Evolutionary conservation across 129 eudicot genomes (phyloP), one percentile per base, ranked within the genome.

Genomic region (Pulicaria dysenterica): DNA sequence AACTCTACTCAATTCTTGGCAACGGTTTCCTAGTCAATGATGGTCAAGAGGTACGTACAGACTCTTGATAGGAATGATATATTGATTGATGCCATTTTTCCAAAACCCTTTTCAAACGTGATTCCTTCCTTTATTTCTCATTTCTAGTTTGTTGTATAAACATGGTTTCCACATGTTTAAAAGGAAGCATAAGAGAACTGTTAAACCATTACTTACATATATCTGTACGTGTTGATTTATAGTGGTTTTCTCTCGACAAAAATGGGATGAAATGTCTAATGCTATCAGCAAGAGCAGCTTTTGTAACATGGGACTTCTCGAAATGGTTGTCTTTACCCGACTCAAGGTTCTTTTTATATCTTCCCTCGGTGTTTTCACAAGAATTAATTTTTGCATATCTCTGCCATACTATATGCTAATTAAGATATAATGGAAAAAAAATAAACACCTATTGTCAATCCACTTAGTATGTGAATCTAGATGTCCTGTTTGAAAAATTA

Each of bases 241-340:
- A 58, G 63, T 57, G 63, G 63, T 34, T 57, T 10, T 31, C 15
- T 31, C 42, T 31, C 34, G 63, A 34, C 42, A 17, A 58, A 11
- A 58, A 58, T 58, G 63, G 63, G 16, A 58, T 6, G 37, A 58
- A 58, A 58, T 58, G 63, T 58, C 16, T 8, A 9, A 58, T 58
- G 63, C 41, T 58, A 34, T 58, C 63, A 58, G 64, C 64, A 9
- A 34, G 3, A 58, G 41, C 16, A 16, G 8, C 41, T 57, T n/a
- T n/a, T n/a, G n/a, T n/a, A n/a, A n/a, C n/a, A n/a, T n/a, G n/a
- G n/a, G n/a, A n/a, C n/a, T n/a, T n/a, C n/a, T n/a, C n/a, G n/a
- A n/a, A n/a, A n/a, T 4, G 13, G 38, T 9, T 56, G 39, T 24
- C 5, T 8, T 19, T 58, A 58, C 42, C 42, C 8, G 15, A 58